A percentile compares a stretch with the other conserved stretches of the same genome.
phyloP scores from a whole-genome alignment of 2,329 filamentous ascomycete species.

The Lecanicillium sp. region DNA sequence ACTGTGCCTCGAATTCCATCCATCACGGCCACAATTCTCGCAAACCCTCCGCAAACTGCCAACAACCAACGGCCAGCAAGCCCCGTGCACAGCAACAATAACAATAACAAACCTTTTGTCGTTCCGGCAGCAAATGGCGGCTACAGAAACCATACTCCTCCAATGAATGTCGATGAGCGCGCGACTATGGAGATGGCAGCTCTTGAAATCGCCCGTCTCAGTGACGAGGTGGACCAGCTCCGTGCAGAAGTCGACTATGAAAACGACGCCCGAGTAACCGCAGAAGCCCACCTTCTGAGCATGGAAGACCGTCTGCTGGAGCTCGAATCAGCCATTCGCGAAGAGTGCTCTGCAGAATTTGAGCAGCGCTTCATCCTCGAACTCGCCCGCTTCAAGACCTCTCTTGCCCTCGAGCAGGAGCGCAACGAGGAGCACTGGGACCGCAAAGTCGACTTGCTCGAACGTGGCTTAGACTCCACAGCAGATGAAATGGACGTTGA shows the following conservation, averaged over 20 bases:
- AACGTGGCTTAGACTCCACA: constrained; percentile 34
- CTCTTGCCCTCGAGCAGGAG: constrained; percentile 70
- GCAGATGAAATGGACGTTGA: constrained; percentile 44
- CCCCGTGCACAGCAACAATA: constrained; percentile 25
- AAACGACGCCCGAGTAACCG: constrained; percentile 57
- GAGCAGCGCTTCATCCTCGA: constrained; percentile 69
- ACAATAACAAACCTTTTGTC: constrained; percentile 28
- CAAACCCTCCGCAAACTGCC: constrained; percentile 20
- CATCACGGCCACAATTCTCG: constrained; percentile 62
- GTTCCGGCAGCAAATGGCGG: constrained; percentile 24
- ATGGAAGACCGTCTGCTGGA: constrained; percentile 58
- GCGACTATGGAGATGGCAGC: constrained; percentile 77
- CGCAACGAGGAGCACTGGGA: constrained; percentile 79
- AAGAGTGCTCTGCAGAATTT: constrained; percentile 83
- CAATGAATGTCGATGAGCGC: constrained; percentile 38
- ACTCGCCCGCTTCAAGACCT: constrained; percentile 71
- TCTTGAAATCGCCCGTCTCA: constrained; percentile 70
- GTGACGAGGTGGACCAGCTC: constrained; percentile 63
- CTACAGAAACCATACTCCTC: constrained; percentile 31
- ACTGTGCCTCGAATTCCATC: constrained; percentile 85
- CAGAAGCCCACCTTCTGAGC: constrained; percentile 64
- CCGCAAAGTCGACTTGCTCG: constrained; percentile 65
- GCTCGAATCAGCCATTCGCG: constrained; percentile 75
- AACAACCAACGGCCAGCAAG: constrained; percentile 17
- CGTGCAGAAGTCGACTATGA: constrained; percentile 63